Evolutionary conservation across 73 alveolate species (phyloP).

Genomic region (Paramecium bursaria): DNA sequence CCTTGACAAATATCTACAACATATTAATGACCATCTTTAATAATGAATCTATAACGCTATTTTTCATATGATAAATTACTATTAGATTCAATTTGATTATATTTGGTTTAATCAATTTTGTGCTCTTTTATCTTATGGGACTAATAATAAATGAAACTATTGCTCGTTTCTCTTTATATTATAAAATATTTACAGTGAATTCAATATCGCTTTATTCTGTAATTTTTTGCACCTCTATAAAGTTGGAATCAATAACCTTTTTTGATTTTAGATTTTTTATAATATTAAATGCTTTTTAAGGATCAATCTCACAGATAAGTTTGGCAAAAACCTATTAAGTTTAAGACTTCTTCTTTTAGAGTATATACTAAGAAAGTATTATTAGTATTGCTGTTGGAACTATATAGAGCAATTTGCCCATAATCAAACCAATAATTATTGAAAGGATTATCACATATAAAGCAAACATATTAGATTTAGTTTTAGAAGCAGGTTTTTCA

Average conservation of each 20-base stretch:
- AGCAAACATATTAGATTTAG: too few species aligned
- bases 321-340: constrained; percentile 9
- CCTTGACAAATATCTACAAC: constrained; percentile 15
- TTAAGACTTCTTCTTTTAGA: neutral
- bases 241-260: constrained; percentile 21
- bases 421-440: too few species aligned
- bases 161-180: constrained; percentile 49
- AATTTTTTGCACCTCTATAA: neutral
- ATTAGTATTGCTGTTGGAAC: too few species aligned
- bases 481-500: constrained; percentile 8
- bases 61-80: too few species aligned
- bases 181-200: constrained; percentile 7
- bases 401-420: too few species aligned
- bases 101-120: constrained; percentile 1
- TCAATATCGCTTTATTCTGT: constrained; percentile 1
- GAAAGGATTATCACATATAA: too few species aligned
- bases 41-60: constrained; percentile 18
- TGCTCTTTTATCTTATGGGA: constrained; percentile 41
- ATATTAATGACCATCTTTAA: constrained; percentile 3
- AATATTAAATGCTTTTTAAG: constrained; percentile 26
- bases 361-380: too few species aligned
- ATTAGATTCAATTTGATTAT: constrained; percentile 13
- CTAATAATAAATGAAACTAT: constrained; percentile 15
- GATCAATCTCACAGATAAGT: constrained; percentile 48
- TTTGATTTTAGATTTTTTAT: constrained; percentile 22